A percentile compares a stretch with the other conserved stretches of the same genome.
Evolutionary conservation across 129 eudicot genomes (phyloP).

Genomic region (Helichrysum umbraculigerum): DNA sequence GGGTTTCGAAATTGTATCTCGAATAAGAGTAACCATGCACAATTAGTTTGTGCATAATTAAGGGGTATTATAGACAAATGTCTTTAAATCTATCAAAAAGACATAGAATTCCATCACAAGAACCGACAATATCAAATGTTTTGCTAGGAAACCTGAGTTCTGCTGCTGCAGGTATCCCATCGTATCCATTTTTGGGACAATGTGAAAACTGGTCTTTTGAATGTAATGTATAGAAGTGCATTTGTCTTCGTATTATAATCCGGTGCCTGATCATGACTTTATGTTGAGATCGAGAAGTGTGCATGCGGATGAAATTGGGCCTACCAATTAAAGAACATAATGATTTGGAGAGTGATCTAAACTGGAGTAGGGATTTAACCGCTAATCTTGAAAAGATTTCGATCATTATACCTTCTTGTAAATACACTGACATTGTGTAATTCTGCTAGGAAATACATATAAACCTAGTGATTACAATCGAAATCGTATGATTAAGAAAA

Average conservation of each 20-base stretch:
- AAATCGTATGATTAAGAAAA: too few relatives aligned
- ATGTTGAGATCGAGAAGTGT: slow-evolving; percentile 4
- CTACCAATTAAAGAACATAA: slow-evolving; percentile 5
- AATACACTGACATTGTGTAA: background rate
- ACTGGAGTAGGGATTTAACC: background rate
- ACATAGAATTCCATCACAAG: slow-evolving; percentile 10
- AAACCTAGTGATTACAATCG: too few relatives aligned
- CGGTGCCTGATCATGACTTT: background rate
- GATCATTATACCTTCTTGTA: background rate
- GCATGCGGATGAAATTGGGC: slow-evolving; percentile 26
- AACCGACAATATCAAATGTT: background rate
- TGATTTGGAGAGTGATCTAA: slow-evolving; percentile 4
- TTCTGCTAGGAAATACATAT: background rate
- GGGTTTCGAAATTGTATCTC: background rate
- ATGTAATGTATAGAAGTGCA: background rate
- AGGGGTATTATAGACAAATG: background rate
- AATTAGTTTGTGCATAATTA: background rate
- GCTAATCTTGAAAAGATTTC: background rate
- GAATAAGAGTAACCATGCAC: background rate
- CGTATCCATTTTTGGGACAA: background rate
- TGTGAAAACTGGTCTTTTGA: background rate
- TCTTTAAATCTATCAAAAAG: background rate
- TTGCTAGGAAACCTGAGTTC: background rate
- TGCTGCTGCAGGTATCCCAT: background rate
- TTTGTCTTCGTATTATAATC: too few relatives aligned